Evolutionary conservation across 139 green algal genomes (phyloP).

Genomic region (Chlamydomonas eustigma): DNA sequence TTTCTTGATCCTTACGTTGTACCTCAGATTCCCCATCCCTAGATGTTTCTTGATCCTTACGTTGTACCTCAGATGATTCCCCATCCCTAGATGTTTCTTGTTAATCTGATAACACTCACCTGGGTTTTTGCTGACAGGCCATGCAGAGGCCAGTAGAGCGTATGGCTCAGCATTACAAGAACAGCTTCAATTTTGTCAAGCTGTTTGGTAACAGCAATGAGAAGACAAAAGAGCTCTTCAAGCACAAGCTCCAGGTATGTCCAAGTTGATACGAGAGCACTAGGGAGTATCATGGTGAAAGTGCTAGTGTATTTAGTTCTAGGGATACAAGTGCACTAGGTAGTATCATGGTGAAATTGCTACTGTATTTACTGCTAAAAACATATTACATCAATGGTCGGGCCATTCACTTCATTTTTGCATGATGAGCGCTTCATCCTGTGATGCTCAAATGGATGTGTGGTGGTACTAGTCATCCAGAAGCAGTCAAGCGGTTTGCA

Average conservation of each 20-base stretch:
- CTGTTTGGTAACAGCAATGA: conserved; percentile 48
- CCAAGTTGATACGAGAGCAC: neutral
- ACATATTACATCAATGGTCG: neutral
- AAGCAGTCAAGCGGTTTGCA: no score
- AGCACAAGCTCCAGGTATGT: conserved; percentile 16
- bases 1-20: no score
- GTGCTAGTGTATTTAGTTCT: neutral
- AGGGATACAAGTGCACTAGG: neutral
- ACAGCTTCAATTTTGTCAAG: conserved; percentile 41
- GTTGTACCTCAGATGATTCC: neutral
- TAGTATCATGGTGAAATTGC: neutral
- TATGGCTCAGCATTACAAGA: conserved; percentile 34
- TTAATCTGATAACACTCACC: no score
- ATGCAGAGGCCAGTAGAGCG: conserved; percentile 1
- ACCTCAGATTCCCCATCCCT: conserved; percentile 10
- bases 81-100: no score
- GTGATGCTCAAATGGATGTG: no score
- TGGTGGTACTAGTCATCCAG: no score
- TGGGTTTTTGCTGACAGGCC: no score
- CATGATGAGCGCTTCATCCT: neutral
- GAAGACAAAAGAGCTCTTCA: conserved; percentile 43
- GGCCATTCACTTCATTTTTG: neutral
- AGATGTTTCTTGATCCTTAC: neutral
- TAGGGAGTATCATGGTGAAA: neutral
- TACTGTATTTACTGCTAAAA: neutral